phyloP scores from a whole-genome alignment of 2,329 filamentous ascomycete species.

The Samsoniella hepiali region DNA sequence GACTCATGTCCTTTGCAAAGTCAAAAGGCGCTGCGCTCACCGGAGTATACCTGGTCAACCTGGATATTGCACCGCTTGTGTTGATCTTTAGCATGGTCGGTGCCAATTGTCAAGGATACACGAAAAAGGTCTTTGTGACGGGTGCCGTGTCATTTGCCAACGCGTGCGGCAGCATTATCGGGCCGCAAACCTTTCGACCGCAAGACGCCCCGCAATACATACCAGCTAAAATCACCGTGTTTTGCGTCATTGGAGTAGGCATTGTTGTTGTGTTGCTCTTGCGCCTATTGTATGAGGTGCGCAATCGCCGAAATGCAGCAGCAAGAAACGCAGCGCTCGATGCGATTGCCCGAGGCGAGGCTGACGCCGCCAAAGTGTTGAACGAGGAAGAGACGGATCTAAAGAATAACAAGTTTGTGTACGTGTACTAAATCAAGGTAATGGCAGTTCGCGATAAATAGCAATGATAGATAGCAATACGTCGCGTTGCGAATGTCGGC shows the following conservation, averaged over 20 bases:
- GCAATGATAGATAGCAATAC: background rate
- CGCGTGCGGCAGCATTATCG: conserved; percentile 53
- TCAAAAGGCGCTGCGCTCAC: conserved; percentile 31
- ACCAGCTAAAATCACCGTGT: conserved; percentile 53
- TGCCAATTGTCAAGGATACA: conserved; percentile 46
- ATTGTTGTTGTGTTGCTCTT: conserved; percentile 35
- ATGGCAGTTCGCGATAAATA: background rate
- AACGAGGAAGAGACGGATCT: conserved; percentile 35
- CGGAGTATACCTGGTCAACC: conserved; percentile 33
- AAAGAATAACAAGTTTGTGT: conserved; percentile 27
- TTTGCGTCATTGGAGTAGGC: conserved; percentile 25
- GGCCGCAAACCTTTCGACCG: conserved; percentile 53
- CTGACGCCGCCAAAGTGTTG: conserved; percentile 21
- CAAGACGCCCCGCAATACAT: conserved; percentile 50
- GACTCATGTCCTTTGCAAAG: conserved; percentile 28
- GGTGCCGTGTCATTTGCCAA: conserved; percentile 50
- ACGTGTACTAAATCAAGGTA: conserved; percentile 20
- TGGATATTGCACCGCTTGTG: conserved; percentile 52
- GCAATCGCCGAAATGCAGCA: conserved; percentile 37
- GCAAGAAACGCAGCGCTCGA: conserved; percentile 29
- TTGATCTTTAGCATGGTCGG: conserved; percentile 50
- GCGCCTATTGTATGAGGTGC: conserved; percentile 33
- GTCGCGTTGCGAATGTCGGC: no score
- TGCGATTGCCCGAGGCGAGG: conserved; percentile 31
- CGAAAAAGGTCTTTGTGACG: conserved; percentile 49